Evolutionary conservation across 495 filamentous ascomycete genomes (phyloP).

Genomic region (Xylaria telfairii): DNA sequence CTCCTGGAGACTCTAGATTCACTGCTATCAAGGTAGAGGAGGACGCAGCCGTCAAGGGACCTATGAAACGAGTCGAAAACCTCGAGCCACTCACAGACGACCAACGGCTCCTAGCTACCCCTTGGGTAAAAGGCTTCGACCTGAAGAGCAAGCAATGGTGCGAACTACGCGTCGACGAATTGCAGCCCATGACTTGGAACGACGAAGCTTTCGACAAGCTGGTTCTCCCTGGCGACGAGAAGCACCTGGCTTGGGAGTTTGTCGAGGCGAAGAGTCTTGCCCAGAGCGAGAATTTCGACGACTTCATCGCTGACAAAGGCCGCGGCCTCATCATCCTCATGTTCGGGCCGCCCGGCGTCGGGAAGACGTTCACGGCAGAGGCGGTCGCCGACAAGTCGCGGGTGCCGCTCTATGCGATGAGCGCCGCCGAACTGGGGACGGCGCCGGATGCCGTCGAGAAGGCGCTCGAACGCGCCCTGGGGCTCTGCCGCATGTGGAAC

Average conservation of each 20-base stretch:
- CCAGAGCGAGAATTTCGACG: conserved; percentile 56
- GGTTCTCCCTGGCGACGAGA: conserved; percentile 54
- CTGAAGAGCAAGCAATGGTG: conserved; percentile 45
- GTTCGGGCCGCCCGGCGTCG: conserved; percentile 60
- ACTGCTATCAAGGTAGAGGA: not conserved
- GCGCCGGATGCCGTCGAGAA: conserved; percentile 32
- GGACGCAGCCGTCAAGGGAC: not conserved
- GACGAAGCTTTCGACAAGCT: conserved; percentile 57
- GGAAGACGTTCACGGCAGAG: conserved; percentile 65
- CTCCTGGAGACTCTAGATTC: conserved; percentile 13
- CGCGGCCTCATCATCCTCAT: conserved; percentile 61
- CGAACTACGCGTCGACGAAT: conserved; percentile 26
- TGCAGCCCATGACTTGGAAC: conserved; percentile 53
- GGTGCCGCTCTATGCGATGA: conserved; percentile 35
- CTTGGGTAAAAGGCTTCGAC: conserved; percentile 45
- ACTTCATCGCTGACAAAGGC: conserved; percentile 57
- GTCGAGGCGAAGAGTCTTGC: conserved; percentile 41
- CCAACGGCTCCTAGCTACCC: conserved; percentile 41
- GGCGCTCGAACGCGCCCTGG: conserved; percentile 47
- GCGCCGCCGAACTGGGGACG: conserved; percentile 33
- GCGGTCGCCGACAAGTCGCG: conserved; percentile 48
- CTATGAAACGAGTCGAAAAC: conserved; percentile 22
- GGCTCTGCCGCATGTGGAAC: conserved; percentile 51
- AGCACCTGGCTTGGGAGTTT: conserved; percentile 56
- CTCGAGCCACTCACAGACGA: conserved; percentile 39